Conservation (phyloP, 2,329 filamentous ascomycete genomes). For the Endoconidiophora polonica region DNA sequence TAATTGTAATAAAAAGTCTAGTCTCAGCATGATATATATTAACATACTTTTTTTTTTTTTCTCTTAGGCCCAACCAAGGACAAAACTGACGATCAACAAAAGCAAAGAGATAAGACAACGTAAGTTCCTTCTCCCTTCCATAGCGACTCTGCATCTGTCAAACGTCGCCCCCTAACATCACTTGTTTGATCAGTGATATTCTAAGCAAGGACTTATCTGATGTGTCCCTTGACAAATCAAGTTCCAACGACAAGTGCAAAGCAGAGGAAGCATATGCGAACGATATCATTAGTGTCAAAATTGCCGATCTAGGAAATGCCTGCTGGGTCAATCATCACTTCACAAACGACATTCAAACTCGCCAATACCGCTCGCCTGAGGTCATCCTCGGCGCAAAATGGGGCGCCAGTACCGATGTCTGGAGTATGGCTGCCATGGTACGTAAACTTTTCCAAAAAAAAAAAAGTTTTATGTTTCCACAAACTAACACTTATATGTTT, state of each 20-base stretch:
- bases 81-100: slow-evolving; percentile 50
- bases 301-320: slow-evolving; percentile 92
- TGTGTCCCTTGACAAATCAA: slow-evolving; percentile 73
- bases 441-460: slow-evolving; percentile 17
- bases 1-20: neutral
- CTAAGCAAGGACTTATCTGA: slow-evolving; percentile 86
- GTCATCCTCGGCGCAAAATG: slow-evolving; percentile 94
- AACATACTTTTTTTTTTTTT: neutral
- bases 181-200: slow-evolving; percentile 45
- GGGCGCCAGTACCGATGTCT: slow-evolving; percentile 98
- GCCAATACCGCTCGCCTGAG: slow-evolving; percentile 92
- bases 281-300: slow-evolving; percentile 93
- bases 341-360: slow-evolving; percentile 96
- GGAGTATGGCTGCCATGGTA: slow-evolving; percentile 99
- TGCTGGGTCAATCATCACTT: slow-evolving; percentile 99
- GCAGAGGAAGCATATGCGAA: slow-evolving; percentile 38
- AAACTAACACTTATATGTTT: neutral
- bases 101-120: slow-evolving; percentile 85
- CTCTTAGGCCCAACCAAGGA: slow-evolving; percentile 8
- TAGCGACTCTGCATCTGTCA: slow-evolving; percentile 10
- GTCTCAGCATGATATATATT: neutral
- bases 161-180: slow-evolving; percentile 13
- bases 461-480: neutral
- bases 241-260: slow-evolving; percentile 43
- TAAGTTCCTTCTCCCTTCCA: slow-evolving; percentile 31